Base-by-base conservation (phyloP, 768 basidiomycete species). In the Mycena vulgaris region DNA sequence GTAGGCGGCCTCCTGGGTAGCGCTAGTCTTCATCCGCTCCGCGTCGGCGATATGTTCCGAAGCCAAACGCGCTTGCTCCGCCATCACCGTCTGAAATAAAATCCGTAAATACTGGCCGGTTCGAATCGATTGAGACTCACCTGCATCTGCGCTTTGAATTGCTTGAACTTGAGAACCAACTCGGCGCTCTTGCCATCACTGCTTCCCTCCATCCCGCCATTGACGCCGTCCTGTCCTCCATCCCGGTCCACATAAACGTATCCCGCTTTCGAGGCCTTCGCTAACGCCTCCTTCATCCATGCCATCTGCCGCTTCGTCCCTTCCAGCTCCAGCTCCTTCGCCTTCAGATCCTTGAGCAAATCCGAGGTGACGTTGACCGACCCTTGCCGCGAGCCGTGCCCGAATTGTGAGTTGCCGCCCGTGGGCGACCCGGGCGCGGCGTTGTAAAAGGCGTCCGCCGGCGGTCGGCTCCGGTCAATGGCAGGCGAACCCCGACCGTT, bases 1-100 rank as follows among this genome's bases (percentile, higher is more conserved):
- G 83, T 93, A 98, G 1, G 96, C 95, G 3, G 97, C 94, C 81
- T 99, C 98, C 80, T 99, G 95, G 10, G 94, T 82, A 1, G 98
- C 98, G 48, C 89, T 91, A 9, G 86, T 79, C 70, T 93, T 92
- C 71, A 90, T 81, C 58, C 93, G 89, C 71, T 97, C 95, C 0
- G 94, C 93, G 60, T 95, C 93, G 5, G 89, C 85, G 13, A 98
- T 80, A 45, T 90, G 91, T 48, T 94, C 92, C 3, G 96, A 95
- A 3, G 92, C 89, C 59, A 87, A 86, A 51, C 87, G 90, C 1
- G 94, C 93, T 79, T 97, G 95, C 60, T 90, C 91, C 17, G 88
- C 85, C 76, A 96, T 84, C 39, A 87, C 84, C n/a, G 89, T 88
- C 94, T 96, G 76, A n/a, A 25, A 62, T 73, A 27, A 67, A 33